Percentiles rank a stretch among this genome's conserved stretches.
Conservation (phyloP, 805 yeast genomes). For the Starmerella geochares region DNA sequence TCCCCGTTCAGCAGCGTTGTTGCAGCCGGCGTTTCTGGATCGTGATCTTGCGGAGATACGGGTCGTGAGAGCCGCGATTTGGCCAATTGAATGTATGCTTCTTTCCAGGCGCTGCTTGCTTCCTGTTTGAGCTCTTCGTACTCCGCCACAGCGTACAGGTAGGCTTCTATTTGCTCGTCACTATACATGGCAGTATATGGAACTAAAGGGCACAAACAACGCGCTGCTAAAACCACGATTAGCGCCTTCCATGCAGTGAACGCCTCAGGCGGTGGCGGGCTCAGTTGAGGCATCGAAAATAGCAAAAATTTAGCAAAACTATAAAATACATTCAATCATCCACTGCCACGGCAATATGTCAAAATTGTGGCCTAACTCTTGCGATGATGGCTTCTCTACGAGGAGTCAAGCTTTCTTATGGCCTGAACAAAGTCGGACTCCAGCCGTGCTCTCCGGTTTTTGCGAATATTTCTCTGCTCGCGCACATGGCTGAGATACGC, state of each 20-base stretch:
- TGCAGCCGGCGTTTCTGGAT: conserved; percentile 7
- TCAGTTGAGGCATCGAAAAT: no score
- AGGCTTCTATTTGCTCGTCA: conserved; percentile 20
- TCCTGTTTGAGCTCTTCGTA: conserved; percentile 13
- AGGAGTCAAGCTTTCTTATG: conserved; percentile 11
- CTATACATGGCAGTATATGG: not conserved
- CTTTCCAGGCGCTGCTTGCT: conserved; percentile 16
- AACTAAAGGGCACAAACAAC: conserved; percentile 1
- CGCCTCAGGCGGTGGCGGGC: no score
- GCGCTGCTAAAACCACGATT: no score
- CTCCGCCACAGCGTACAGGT: conserved; percentile 14
- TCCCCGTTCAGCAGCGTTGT: conserved; percentile 11
- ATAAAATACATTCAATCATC: no score
- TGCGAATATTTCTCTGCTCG: conserved; percentile 14
- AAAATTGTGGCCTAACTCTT: no score
- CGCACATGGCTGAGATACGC: conserved; percentile 11
- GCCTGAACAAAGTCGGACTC: conserved; percentile 17
- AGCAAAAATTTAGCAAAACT: no score
- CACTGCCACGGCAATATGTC: no score
- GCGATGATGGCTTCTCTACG: no score
- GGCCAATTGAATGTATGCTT: conserved; percentile 19
- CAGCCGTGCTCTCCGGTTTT: conserved; percentile 14
- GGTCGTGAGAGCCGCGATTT: conserved; percentile 12
- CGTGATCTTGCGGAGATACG: conserved; percentile 8
- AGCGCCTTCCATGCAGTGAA: no score